These are phyloP conservation scores for Talaromyces sp. DNA, from an alignment of 2,329 filamentous ascomycete species.

Conservation along the genomic window DNA sequence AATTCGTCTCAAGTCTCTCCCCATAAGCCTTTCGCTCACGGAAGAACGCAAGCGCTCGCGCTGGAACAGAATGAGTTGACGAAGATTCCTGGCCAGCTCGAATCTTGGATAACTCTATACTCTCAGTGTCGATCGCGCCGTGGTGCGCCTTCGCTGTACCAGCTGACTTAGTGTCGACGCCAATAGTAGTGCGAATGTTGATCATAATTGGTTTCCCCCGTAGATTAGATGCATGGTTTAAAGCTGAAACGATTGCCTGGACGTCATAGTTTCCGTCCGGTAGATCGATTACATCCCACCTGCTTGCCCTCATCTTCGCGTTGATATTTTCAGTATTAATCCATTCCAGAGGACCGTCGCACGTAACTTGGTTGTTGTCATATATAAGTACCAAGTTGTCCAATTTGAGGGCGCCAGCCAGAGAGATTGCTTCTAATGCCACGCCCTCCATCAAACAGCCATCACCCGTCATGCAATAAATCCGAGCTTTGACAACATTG, in stretches of 20 bases:
- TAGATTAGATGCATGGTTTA: not conserved
- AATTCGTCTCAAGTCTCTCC: not conserved
- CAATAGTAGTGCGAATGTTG: not conserved
- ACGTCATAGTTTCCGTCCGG: slow-evolving; percentile 47
- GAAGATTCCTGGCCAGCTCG: not conserved
- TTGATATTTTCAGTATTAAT: slow-evolving; percentile 57
- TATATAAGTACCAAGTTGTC: slow-evolving; percentile 58
- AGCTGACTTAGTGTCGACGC: not conserved
- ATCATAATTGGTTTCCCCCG: not conserved
- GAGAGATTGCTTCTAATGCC: slow-evolving; percentile 54
- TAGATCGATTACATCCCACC: slow-evolving; percentile 58
- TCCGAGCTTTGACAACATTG: not conserved
- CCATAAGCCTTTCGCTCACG: not conserved
- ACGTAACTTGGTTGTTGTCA: slow-evolving; percentile 60
- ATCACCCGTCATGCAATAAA: slow-evolving; percentile 58
- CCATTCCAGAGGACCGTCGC: slow-evolving; percentile 56
- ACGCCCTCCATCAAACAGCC: slow-evolving; percentile 59
- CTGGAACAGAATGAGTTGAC: not conserved
- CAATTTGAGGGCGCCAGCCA: slow-evolving; percentile 55
- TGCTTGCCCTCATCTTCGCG: slow-evolving; percentile 57
- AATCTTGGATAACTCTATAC: not conserved
- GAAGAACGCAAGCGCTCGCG: not conserved
- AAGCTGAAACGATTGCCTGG: not conserved
- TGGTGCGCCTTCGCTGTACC: not conserved
- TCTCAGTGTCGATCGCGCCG: not conserved